Percentiles rank a stretch among this genome's conserved stretches.
These are phyloP conservation scores for Asclepias syriaca DNA, from an alignment of 257 asterid genomes.

Conservation along the genomic window DNA sequence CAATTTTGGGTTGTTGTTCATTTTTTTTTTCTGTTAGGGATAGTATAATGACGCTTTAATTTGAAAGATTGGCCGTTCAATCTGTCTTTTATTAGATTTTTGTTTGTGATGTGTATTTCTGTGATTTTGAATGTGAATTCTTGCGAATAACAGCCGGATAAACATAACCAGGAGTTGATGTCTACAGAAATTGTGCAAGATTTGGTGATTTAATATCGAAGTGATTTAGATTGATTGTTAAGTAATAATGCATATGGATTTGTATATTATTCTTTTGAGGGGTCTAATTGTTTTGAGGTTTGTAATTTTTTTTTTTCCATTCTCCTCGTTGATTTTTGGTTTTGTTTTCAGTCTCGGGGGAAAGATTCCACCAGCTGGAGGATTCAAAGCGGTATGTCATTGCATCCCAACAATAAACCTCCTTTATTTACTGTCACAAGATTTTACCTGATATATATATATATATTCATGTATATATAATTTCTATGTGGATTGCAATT, in stretches of 20 bases:
- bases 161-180: not conserved
- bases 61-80: too few relatives aligned
- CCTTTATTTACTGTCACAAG: not conserved
- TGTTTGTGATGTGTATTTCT: not conserved
- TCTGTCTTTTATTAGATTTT: not conserved
- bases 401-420: not conserved
- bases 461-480: too few relatives aligned
- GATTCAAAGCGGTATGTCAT: slow-evolving; percentile 41
- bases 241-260: not conserved
- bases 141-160: not conserved
- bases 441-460: not conserved
- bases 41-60: not conserved
- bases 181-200: not conserved
- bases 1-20: not conserved
- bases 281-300: not conserved
- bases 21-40: not conserved
- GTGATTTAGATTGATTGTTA: not conserved
- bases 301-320: not conserved
- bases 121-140: slow-evolving; percentile 5
- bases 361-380: slow-evolving; percentile 53
- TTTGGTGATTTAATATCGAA: not conserved
- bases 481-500: not conserved
- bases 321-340: not conserved
- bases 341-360: slow-evolving; percentile 71
- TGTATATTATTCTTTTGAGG: not conserved